Base-by-base conservation (phyloP, 495 filamentous ascomycete genomes). In the Aspergillus ostianus region DNA sequence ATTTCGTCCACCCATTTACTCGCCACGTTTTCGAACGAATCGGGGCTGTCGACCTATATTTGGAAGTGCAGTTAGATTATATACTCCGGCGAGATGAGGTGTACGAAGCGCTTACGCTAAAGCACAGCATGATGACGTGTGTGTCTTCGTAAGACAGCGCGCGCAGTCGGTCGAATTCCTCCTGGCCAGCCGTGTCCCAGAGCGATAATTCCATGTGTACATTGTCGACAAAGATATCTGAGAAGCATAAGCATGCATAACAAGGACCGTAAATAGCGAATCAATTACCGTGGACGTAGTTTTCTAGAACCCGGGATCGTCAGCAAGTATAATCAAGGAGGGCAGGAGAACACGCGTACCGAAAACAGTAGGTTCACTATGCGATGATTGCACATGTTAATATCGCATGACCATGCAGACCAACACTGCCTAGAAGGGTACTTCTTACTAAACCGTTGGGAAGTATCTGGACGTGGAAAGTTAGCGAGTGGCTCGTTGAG, bases 1-100 rank as follows among this genome's bases (percentile, higher is more conserved):
- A 98, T 98, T 73, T 98, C 94, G 52, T 90, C 87, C 18, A 97
- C 90, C 94, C 94, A 98, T 77, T 98, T 98, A 56, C 90, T 92
- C 68, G 95, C 92, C 53, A 98, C 91, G 82, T 98, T 98, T 73
- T 98, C 94, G 61, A 98, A 87, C 26, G 93, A 97, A 70, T 97
- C 93, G 50, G 87, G 91, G 70, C 89, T 94, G 73, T 98, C 94
- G 68, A 98, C 81, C 85, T 87, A 56, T 60, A 55, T 47, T 47
- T 7, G n/a, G 45, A 20, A 29, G 51, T 68, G 19, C 12, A 23
- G n/a, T 56, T 57, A 70, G 69, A 21, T 18, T 45, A 17, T 23
- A 6, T 32, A 9, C 47, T 46, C 23, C 7, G 50, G n/a, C 21
- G 23, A n/a, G 23, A 18, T 3, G 50, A 26, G 12, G 21, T 29